Evolutionary conservation across 78 protist species (phyloP), one percentile per base, ranked within the genome.

Genomic region (Polysphondylium violaceum): DNA sequence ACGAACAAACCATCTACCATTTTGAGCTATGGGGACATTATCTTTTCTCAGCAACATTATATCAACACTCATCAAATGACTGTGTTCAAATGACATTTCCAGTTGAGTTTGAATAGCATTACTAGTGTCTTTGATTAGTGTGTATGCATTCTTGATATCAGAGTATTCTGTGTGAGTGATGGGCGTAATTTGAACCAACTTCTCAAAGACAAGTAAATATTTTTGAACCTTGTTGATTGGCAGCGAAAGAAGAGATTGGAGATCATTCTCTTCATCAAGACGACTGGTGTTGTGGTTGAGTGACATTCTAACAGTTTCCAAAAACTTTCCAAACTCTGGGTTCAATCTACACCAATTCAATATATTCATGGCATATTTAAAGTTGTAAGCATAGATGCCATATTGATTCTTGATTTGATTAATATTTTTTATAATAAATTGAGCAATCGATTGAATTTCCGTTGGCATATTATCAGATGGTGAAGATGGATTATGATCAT

Each of bases 191-290:
- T 69, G 74, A 35, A 29, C 76, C 31, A 83, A 63, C 40, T 67
- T 83, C 67, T 69, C 77, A 43, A 83, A 69, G 0, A 58, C 11
- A 1, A 58, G 44, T n/a, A 68, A 14, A 43, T 83, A 83, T 1
- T 67, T 83, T 69, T 83, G 91, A 59, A 83, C 69, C 8, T 74
- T 44, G 43, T 83, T 83, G 31, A 83, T 69, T 83, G 91, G 91
- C 65, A 83, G 29, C 12, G 73, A 38, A 1, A 83, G 67, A 17
- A 83, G 12, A 23, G 91, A 56, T 9, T 69, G 17, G 9, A 83
- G 35, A 41, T 83, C 91, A 58, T 41, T 25, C 55, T 83, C 91
- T 55, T 55, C 56, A n/a, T 81, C 89, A n/a, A 21, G 25, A 14
- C 40, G 12, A n/a, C 56, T 64, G 21, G 25, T 27, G 25, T 25